A percentile compares a stretch with the other conserved stretches of the same genome.
phyloP scores from a whole-genome alignment of 2,329 filamentous ascomycete species.

The Teratosphaeria pseudoeucalypti region DNA sequence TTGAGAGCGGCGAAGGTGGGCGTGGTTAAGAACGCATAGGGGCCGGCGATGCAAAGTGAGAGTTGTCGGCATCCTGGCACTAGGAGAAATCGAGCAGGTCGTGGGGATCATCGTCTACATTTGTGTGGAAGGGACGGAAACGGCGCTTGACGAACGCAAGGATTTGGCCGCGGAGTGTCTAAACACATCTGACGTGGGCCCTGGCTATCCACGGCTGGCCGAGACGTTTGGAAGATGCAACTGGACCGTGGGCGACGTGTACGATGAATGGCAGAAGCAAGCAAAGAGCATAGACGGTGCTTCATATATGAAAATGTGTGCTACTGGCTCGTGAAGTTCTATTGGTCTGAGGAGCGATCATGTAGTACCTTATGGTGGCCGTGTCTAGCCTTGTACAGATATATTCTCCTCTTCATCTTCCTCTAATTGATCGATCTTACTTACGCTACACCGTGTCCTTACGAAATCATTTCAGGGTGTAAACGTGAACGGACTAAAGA shows the following conservation, averaged over 20 bases:
- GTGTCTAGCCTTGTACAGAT: neutral
- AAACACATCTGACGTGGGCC: no score
- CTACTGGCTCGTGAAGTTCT: no score
- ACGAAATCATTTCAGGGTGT: no score
- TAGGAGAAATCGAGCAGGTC: no score
- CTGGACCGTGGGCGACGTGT: neutral
- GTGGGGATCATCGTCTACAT: neutral
- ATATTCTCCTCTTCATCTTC: neutral
- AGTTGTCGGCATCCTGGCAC: neutral
- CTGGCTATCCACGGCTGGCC: neutral
- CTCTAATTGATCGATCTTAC: no score
- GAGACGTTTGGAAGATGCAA: neutral
- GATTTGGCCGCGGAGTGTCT: no score
- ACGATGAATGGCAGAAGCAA: neutral
- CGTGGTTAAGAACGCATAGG: conserved; percentile 70
- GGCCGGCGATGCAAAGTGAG: neutral
- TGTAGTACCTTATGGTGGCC: neutral
- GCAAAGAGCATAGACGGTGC: neutral
- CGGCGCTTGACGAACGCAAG: neutral
- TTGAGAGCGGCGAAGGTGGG: conserved; percentile 88
- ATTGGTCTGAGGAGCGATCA: neutral
- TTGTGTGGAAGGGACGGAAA: neutral
- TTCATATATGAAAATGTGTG: neutral
- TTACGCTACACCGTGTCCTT: no score
- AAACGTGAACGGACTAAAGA: no score